Evolutionary conservation across 2,329 filamentous ascomycete genomes (phyloP).

Genomic region (Colletotrichum cereale): DNA sequence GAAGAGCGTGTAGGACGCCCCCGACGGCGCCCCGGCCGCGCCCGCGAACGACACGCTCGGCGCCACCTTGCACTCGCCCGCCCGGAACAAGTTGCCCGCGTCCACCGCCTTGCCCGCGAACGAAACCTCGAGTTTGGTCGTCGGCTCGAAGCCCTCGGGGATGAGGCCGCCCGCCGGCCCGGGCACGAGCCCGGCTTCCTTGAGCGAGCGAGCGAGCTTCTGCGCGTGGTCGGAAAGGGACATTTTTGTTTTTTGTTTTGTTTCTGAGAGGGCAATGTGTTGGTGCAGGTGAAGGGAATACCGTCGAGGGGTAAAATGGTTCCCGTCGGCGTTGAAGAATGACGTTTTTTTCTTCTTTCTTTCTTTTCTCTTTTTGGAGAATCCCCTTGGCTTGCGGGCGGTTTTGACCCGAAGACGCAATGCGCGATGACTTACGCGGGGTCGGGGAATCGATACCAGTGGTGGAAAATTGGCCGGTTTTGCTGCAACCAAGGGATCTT

Average conservation of each 20-base stretch:
- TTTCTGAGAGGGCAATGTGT: background rate
- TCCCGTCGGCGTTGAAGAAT: background rate
- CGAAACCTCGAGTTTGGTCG: slow-evolving; percentile 53
- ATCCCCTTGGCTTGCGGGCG: slow-evolving; percentile 14
- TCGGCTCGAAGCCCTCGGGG: slow-evolving; percentile 56
- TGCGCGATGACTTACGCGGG: slow-evolving; percentile 37
- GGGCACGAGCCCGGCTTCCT: slow-evolving; percentile 55
- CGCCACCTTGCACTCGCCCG: slow-evolving; percentile 51
- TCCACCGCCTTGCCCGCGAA: slow-evolving; percentile 51
- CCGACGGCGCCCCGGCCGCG: slow-evolving; percentile 48
- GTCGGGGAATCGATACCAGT: slow-evolving; percentile 26
- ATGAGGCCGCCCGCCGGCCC: slow-evolving; percentile 56
- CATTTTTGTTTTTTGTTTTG: background rate
- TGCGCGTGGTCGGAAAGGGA: slow-evolving; percentile 41
- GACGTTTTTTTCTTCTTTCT: too few relatives aligned
- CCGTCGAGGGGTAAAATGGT: too few relatives aligned
- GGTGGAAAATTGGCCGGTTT: slow-evolving; percentile 35
- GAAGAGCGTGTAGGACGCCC: slow-evolving; percentile 59
- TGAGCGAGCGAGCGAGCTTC: slow-evolving; percentile 49
- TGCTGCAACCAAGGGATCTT: slow-evolving; percentile 31
- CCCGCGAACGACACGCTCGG: slow-evolving; percentile 53
- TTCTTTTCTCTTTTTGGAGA: background rate
- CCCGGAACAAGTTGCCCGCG: slow-evolving; percentile 56
- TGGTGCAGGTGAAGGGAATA: background rate
- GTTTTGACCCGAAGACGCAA: slow-evolving; percentile 29